Evolutionary conservation across 2,329 filamentous ascomycete genomes (phyloP).

Genomic region (Colletotrichum sp.): DNA sequence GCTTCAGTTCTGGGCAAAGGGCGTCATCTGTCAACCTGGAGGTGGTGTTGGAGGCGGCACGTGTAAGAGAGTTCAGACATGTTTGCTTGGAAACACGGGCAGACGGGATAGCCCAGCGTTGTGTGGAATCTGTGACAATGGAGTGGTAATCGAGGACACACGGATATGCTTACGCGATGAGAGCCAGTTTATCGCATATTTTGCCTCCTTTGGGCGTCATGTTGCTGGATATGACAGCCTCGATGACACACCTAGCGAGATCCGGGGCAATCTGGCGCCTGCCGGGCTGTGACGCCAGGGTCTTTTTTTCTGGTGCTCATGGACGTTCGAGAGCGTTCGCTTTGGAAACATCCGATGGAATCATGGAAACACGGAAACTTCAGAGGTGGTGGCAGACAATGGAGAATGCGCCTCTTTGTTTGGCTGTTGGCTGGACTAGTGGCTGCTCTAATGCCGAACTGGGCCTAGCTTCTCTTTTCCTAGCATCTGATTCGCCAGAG

Average conservation of each 20-base stretch:
- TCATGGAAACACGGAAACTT: background rate
- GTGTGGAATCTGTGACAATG: background rate
- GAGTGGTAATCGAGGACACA: background rate
- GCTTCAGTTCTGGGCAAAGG: constrained; percentile 13
- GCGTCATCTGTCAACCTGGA: background rate
- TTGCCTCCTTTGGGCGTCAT: background rate
- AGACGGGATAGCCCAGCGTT: background rate
- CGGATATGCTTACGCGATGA: background rate
- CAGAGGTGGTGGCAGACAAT: background rate
- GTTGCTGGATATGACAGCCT: background rate
- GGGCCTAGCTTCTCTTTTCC: background rate
- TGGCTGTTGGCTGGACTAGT: background rate
- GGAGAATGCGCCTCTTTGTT: background rate
- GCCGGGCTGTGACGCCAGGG: background rate
- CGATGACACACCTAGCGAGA: background rate
- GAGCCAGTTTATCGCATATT: background rate
- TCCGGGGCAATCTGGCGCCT: background rate
- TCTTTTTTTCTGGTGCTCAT: background rate
- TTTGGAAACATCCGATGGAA: background rate
- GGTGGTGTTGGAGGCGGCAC: background rate
- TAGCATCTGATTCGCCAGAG: background rate
- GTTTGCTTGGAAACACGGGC: background rate
- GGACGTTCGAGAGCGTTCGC: background rate
- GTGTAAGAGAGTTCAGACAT: background rate
- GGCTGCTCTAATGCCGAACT: background rate